Evolutionary conservation across 352 stramenopile species (phyloP).

Genomic region (Thalassiosira mediterranea): DNA sequence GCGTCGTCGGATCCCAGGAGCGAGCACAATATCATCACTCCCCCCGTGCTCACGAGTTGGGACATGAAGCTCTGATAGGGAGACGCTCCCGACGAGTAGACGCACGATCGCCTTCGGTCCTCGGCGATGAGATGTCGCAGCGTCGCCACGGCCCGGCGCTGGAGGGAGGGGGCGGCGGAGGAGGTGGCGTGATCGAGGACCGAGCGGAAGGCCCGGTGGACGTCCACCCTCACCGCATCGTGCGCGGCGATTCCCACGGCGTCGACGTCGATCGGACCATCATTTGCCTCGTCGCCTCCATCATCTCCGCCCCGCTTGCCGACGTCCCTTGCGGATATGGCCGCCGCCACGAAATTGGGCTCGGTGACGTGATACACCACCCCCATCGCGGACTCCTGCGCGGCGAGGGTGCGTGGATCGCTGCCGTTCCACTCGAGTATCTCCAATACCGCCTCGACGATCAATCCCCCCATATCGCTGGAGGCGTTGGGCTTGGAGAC

Average conservation of each 20-base stretch:
- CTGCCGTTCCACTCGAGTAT: slow-evolving; percentile 53
- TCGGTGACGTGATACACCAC: slow-evolving; percentile 59
- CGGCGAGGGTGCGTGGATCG: slow-evolving; percentile 33
- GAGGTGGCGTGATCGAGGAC: slow-evolving; percentile 74
- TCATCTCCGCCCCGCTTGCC: not conserved
- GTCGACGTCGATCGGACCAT: slow-evolving; percentile 39
- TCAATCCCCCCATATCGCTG: not conserved
- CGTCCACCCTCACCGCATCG: slow-evolving; percentile 54
- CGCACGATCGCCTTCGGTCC: slow-evolving; percentile 66
- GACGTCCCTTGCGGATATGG: slow-evolving; percentile 18
- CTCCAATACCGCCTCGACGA: slow-evolving; percentile 39
- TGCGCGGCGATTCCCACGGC: not conserved
- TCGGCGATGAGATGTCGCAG: slow-evolving; percentile 72
- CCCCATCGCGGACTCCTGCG: slow-evolving; percentile 44
- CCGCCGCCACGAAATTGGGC: slow-evolving; percentile 33
- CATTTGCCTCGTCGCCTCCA: slow-evolving; percentile 5
- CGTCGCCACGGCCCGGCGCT: slow-evolving; percentile 70
- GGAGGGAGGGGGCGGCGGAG: slow-evolving; percentile 66
- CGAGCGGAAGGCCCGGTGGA: slow-evolving; percentile 62
- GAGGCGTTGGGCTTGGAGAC: slow-evolving; percentile 4
- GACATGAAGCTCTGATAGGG: slow-evolving; percentile 73
- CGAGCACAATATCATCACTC: slow-evolving; percentile 78
- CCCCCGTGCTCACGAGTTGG: slow-evolving; percentile 66
- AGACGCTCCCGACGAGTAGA: slow-evolving; percentile 8
- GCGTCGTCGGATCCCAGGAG: slow-evolving; percentile 70